phyloP scores from a whole-genome alignment of 257 asterid species.

The Fraxinus excelsior region DNA sequence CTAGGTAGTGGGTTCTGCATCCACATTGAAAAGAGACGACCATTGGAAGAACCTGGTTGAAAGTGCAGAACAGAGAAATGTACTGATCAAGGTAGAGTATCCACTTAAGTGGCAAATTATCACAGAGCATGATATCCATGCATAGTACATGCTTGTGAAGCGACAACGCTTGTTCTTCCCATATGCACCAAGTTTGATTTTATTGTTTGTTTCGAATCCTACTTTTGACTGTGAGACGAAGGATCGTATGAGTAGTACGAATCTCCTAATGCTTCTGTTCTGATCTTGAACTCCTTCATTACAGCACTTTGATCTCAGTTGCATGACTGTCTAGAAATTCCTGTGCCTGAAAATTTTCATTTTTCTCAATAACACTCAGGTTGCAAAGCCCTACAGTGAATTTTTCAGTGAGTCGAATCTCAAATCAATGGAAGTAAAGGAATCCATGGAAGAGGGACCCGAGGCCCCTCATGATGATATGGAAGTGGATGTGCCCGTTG shows the following conservation, averaged over 20 bases:
- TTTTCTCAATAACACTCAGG: constrained; percentile 43
- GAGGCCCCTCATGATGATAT: constrained; percentile 40
- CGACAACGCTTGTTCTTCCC: not conserved
- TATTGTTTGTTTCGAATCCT: not conserved
- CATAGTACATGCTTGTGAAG: not conserved
- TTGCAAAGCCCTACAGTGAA: constrained; percentile 72
- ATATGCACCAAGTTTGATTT: not conserved
- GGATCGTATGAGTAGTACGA: not conserved
- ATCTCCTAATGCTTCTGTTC: not conserved
- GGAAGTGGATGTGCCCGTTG: constrained; percentile 36
- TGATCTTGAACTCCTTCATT: not conserved
- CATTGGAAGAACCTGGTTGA: constrained; percentile 85
- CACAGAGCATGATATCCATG: no score
- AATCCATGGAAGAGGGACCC: constrained; percentile 22
- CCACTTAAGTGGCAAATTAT: not conserved
- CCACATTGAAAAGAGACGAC: constrained; percentile 71
- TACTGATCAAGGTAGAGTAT: constrained; percentile 62
- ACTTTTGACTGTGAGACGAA: not conserved
- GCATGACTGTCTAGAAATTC: not conserved
- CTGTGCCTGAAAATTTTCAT: not conserved
- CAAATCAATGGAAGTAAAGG: constrained; percentile 44
- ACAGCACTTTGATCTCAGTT: not conserved
- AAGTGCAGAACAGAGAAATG: constrained; percentile 77
- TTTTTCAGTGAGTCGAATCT: constrained; percentile 62
- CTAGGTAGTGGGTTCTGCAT: constrained; percentile 96